These are phyloP conservation scores for Wickerhamiella parazyma DNA, from an alignment of 805 yeast species.

Conservation along the genomic window DNA sequence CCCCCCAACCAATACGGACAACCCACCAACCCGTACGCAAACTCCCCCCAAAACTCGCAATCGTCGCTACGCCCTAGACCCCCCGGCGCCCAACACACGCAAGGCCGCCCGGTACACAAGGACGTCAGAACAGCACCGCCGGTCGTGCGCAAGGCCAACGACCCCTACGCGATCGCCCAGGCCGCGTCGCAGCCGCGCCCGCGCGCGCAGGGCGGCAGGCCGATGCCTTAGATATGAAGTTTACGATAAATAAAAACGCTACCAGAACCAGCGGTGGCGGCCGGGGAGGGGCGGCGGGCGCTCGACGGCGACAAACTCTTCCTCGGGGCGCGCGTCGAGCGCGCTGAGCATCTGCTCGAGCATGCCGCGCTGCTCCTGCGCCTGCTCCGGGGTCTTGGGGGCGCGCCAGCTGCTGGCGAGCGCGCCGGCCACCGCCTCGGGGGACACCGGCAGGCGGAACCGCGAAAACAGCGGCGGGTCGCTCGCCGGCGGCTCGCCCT, in stretches of 20 bases:
- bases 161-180: constrained; percentile 4
- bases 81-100: neutral
- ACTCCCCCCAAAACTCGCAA: too few relatives aligned
- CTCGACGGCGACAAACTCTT: constrained; percentile 3
- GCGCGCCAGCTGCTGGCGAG: constrained; percentile 11
- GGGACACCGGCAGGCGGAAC: constrained; percentile 20
- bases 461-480: constrained; percentile 20
- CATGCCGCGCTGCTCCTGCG: constrained; percentile 11
- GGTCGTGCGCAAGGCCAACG: neutral
- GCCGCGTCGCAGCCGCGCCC: neutral
- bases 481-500: neutral
- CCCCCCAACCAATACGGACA: neutral
- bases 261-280: constrained; percentile 5
- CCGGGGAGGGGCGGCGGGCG: neutral
- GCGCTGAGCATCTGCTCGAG: constrained; percentile 12
- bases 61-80: too few relatives aligned
- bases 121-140: constrained; percentile 7
- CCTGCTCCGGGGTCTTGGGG: constrained; percentile 5
- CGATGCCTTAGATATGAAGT: constrained; percentile 4
- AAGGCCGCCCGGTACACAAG: constrained; percentile 3
- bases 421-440: constrained; percentile 17
- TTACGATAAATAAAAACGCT: neutral
- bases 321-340: constrained; percentile 10
- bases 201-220: constrained; percentile 6
- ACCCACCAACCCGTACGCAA: neutral